phyloP scores from a whole-genome alignment of 176 grass and related monocot genomes.

The Cenchrus fungigraminus region DNA sequence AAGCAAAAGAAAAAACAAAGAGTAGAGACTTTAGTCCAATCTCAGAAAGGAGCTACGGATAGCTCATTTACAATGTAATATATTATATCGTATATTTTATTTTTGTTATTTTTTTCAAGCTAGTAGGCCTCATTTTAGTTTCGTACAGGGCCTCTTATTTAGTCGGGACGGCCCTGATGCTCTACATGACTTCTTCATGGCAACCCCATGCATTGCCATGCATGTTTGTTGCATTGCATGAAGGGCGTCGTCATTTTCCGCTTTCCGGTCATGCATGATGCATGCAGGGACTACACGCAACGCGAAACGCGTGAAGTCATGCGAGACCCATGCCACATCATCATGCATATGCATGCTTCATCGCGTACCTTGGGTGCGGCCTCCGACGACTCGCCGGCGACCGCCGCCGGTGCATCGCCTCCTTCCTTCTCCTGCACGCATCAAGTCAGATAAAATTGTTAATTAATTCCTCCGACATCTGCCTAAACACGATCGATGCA shows the following conservation, averaged over 20 bases:
- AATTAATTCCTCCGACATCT: neutral
- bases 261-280: neutral
- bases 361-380: slow-evolving; percentile 23
- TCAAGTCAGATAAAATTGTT: too few relatives aligned
- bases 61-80: too few relatives aligned
- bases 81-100: too few relatives aligned
- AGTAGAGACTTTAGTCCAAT: too few relatives aligned
- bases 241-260: neutral
- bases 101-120: too few relatives aligned
- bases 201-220: neutral
- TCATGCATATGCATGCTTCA: neutral
- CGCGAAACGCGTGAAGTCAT: neutral
- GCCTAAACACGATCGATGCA: neutral
- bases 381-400: slow-evolving; percentile 19
- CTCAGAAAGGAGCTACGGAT: too few relatives aligned
- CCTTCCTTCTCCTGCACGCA: slow-evolving; percentile 10
- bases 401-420: neutral
- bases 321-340: too few relatives aligned
- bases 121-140: too few relatives aligned
- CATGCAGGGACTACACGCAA: neutral
- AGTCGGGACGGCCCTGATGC: too few relatives aligned
- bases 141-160: too few relatives aligned
- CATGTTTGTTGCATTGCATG: neutral
- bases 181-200: neutral
- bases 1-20: too few relatives aligned